Evolutionary conservation across 1,284 basidiomycete species (phyloP).

Genomic region (Boletus nobilissimus): DNA sequence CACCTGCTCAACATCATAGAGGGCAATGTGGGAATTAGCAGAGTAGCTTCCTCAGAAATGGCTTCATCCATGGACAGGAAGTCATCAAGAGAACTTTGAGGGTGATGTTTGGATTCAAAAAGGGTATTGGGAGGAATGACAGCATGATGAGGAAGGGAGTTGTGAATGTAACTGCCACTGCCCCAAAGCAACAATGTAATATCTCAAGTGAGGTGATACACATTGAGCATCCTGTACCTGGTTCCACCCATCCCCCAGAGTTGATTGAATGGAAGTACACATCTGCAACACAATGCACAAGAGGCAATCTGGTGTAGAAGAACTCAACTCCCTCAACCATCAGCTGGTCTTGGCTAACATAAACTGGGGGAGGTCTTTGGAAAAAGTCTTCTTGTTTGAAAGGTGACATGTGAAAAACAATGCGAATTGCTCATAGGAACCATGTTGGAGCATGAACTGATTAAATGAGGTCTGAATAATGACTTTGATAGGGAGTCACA

Average conservation of each 20-base stretch:
- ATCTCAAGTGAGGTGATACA: slow-evolving; percentile 40
- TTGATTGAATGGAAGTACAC: slow-evolving; percentile 30
- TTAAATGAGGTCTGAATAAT: slow-evolving; percentile 55
- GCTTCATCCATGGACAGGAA: slow-evolving; percentile 34
- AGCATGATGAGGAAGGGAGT: slow-evolving; percentile 17
- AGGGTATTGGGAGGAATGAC: neutral
- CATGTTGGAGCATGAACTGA: slow-evolving; percentile 22
- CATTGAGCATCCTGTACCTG: slow-evolving; percentile 30
- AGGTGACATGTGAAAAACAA: slow-evolving; percentile 52
- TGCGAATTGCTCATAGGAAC: slow-evolving; percentile 60
- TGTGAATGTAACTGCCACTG: slow-evolving; percentile 42
- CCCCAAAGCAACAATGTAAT: slow-evolving; percentile 44
- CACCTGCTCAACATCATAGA: slow-evolving; percentile 51
- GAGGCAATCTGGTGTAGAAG: slow-evolving; percentile 34
- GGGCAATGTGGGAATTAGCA: slow-evolving; percentile 33
- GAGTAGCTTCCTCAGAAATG: slow-evolving; percentile 33
- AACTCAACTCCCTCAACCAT: slow-evolving; percentile 52
- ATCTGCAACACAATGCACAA: slow-evolving; percentile 24
- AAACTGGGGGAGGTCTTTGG: slow-evolving; percentile 48
- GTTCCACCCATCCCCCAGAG: slow-evolving; percentile 33
- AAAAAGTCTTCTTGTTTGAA: slow-evolving; percentile 39
- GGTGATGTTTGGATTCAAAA: slow-evolving; percentile 31
- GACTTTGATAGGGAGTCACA: slow-evolving; percentile 53
- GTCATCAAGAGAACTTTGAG: slow-evolving; percentile 34
- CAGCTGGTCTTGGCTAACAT: slow-evolving; percentile 49